Percentiles rank a stretch among this genome's conserved stretches.
These are phyloP conservation scores for Pseudocercospora cruenta DNA, from an alignment of 2,329 filamentous ascomycete species.

Conservation along the genomic window DNA sequence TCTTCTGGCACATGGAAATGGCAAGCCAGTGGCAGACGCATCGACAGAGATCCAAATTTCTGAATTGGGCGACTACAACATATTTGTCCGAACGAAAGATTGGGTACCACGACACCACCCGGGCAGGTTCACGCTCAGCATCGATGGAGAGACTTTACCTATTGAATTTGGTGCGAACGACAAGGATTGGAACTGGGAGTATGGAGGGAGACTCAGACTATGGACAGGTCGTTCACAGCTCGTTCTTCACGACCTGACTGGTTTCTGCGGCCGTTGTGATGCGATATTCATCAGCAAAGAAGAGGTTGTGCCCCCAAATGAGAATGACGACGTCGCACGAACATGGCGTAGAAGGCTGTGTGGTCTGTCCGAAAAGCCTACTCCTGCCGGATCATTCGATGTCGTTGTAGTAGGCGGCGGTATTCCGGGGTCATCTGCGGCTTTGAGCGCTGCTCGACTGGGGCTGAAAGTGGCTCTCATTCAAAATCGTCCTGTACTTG, in stretches of 20 bases:
- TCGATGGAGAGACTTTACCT: not conserved
- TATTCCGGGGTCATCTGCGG: not conserved
- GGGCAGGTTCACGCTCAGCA: not conserved
- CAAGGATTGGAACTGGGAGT: constrained; percentile 1
- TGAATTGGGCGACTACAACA: not conserved
- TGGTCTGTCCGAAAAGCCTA: not conserved
- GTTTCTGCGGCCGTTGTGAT: not conserved
- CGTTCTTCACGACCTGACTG: not conserved
- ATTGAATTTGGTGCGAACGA: not conserved
- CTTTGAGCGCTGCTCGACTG: not conserved
- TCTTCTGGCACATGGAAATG: constrained; percentile 10
- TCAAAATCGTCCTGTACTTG: not conserved
- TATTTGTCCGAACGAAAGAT: constrained; percentile 6
- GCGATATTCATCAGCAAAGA: not conserved
- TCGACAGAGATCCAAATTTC: not conserved
- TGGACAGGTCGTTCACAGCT: not conserved
- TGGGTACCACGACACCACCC: constrained; percentile 2
- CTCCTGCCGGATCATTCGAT: not conserved
- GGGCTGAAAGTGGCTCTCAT: not conserved
- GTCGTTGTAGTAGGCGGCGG: not conserved
- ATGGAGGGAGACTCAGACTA: not conserved
- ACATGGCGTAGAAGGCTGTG: not conserved
- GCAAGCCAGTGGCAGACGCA: constrained; percentile 8
- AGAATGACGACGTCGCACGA: not conserved
- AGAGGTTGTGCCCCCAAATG: not conserved